Evolutionary conservation across 192 early-diverging fungal genomes (phyloP).

Genomic region (Phycomyces nitens): DNA sequence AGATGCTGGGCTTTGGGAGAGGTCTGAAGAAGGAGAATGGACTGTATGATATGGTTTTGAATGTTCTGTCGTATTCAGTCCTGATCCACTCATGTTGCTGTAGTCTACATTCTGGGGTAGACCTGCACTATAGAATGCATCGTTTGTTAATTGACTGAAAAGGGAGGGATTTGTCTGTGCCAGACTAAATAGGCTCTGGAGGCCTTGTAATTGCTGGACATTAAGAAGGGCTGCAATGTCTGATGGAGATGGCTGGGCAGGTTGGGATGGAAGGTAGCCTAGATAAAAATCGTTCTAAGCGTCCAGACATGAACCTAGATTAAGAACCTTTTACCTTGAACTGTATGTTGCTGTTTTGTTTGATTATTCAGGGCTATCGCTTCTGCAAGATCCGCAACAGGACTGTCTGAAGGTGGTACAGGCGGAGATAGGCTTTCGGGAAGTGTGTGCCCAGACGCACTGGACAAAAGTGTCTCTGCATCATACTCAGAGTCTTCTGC

Average conservation of each 20-base stretch:
- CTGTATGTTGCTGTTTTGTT: constrained; percentile 4
- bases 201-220: constrained; percentile 5
- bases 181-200: constrained; percentile 21
- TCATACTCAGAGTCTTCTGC: constrained; percentile 4
- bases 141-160: constrained; percentile 19
- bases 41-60: not conserved
- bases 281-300: too few relatives aligned
- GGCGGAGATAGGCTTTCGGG: not conserved
- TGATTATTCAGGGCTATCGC: constrained; percentile 25
- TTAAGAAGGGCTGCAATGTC: constrained; percentile 7
- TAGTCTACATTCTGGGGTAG: not conserved
- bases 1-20: too few relatives aligned
- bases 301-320: too few relatives aligned
- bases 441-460: not conserved
- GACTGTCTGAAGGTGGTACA: not conserved
- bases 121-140: constrained; percentile 1
- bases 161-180: constrained; percentile 22
- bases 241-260: not conserved
- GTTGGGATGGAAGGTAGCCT: not conserved
- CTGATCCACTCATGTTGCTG: not conserved
- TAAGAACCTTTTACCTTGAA: too few relatives aligned
- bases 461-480: not conserved
- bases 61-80: not conserved
- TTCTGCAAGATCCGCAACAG: constrained; percentile 9
- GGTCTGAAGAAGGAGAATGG: not conserved